Conservation (phyloP, 495 filamentous ascomycete species). For the Trichocladium uniseriatum region DNA sequence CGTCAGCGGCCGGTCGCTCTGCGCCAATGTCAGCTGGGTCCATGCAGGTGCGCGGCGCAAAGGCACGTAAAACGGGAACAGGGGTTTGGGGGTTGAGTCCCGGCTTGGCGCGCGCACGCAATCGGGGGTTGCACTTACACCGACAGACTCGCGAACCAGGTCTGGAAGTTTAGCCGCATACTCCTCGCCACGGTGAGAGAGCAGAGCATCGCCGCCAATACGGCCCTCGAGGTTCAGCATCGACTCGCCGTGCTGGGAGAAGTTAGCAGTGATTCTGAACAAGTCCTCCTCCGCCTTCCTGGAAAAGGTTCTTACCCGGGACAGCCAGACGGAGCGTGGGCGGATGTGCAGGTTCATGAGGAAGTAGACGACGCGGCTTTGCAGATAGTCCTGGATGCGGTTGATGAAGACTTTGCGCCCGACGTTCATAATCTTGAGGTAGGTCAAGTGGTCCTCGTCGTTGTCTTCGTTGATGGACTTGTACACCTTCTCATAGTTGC, state of each 20-base stretch:
- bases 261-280: conserved; percentile 11
- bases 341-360: conserved; percentile 97
- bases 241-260: conserved; percentile 77
- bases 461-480: conserved; percentile 71
- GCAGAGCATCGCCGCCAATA: conserved; percentile 83
- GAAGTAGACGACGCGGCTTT: conserved; percentile 93
- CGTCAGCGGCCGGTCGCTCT: conserved; percentile 63
- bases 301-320: conserved; percentile 53
- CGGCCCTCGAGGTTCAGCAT: conserved; percentile 77
- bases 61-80: neutral
- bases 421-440: conserved; percentile 95
- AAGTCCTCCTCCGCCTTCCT: neutral
- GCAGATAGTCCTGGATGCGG: conserved; percentile 90
- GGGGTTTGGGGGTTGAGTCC: neutral
- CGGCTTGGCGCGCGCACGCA: conserved; percentile 15
- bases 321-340: conserved; percentile 95
- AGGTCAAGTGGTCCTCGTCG: conserved; percentile 75
- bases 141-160: conserved; percentile 71
- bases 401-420: conserved; percentile 94
- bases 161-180: conserved; percentile 77
- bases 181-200: conserved; percentile 77
- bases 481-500: conserved; percentile 94
- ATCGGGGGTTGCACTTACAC: conserved; percentile 35
- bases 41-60: neutral
- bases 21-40: conserved; percentile 23